Conservation (phyloP, 140 eudicot species). For the Cichorium intybus region DNA sequence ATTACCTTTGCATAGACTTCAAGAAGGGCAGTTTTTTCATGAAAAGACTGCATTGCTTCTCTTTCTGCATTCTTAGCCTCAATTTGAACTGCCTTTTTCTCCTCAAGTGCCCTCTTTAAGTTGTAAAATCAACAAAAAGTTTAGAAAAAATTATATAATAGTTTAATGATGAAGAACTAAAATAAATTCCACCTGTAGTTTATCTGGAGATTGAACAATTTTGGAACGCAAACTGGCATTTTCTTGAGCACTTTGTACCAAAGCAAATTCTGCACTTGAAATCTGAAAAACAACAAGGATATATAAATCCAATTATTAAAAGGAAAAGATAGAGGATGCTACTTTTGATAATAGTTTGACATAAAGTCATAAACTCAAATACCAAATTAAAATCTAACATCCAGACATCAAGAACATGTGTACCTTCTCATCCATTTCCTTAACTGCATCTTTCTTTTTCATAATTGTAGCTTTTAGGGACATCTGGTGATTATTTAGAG, state of each 20-base stretch:
- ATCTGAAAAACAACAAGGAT: constrained; percentile 40
- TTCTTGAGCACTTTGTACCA: constrained; percentile 77
- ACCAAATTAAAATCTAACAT: neutral
- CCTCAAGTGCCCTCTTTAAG: constrained; percentile 74
- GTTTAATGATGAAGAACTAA: neutral
- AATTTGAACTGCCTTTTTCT: constrained; percentile 47
- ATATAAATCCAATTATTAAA: neutral
- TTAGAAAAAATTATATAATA: neutral
- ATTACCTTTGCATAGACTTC: constrained; percentile 79
- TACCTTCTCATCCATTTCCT: constrained; percentile 80
- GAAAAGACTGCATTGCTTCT: constrained; percentile 63
- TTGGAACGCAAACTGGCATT: constrained; percentile 72
- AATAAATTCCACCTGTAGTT: constrained; percentile 65
- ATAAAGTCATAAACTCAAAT: neutral
- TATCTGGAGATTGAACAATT: constrained; percentile 91
- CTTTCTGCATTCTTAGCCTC: constrained; percentile 84
- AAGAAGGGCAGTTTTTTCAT: constrained; percentile 57
- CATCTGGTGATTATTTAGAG: constrained; percentile 68
- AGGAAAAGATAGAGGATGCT: neutral
- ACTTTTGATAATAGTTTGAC: neutral
- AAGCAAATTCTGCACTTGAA: constrained; percentile 73
- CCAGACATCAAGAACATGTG: neutral
- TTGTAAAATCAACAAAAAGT: neutral
- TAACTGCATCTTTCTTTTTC: constrained; percentile 60
- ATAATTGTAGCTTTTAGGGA: constrained; percentile 45